Conservation (phyloP, 2,329 filamentous ascomycete genomes). For the Microsporum canis region DNA sequence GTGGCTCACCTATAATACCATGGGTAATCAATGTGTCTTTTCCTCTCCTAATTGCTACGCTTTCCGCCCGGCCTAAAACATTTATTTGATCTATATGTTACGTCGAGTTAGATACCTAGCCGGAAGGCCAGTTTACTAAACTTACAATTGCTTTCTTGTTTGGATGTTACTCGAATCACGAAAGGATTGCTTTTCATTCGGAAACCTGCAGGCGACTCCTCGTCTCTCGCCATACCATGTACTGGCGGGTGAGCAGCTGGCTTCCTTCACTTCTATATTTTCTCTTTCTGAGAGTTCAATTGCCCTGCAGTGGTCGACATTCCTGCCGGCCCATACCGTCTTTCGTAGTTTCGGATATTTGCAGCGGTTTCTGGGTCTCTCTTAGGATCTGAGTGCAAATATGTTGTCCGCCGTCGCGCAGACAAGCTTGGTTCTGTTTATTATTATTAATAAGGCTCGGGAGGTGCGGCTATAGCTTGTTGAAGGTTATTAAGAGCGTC, state of each 20-base stretch:
- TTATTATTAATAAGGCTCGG: too few relatives aligned
- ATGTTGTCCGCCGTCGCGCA: neutral
- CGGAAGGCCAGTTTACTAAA: neutral
- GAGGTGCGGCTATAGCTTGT: too few relatives aligned
- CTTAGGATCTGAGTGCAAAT: neutral
- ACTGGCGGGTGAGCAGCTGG: neutral
- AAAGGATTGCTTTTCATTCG: neutral
- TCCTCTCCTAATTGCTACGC: neutral
- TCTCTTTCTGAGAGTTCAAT: neutral
- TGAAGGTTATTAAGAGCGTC: too few relatives aligned
- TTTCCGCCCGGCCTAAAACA: neutral
- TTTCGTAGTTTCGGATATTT: neutral
- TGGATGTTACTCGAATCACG: neutral
- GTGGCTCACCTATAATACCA: neutral
- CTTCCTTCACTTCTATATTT: neutral
- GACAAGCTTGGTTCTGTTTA: neutral
- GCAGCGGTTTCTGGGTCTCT: neutral
- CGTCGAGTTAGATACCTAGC: neutral
- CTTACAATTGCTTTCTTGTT: neutral
- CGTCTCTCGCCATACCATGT: neutral
- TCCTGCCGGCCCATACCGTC: neutral
- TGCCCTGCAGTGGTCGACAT: neutral
- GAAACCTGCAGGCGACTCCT: neutral
- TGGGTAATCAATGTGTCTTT: neutral
- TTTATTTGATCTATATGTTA: neutral